Evolutionary conservation across 2,329 filamentous ascomycete species (phyloP), one percentile per base, ranked within the genome.

Genomic region (Stagonosporopsis rhizophila): DNA sequence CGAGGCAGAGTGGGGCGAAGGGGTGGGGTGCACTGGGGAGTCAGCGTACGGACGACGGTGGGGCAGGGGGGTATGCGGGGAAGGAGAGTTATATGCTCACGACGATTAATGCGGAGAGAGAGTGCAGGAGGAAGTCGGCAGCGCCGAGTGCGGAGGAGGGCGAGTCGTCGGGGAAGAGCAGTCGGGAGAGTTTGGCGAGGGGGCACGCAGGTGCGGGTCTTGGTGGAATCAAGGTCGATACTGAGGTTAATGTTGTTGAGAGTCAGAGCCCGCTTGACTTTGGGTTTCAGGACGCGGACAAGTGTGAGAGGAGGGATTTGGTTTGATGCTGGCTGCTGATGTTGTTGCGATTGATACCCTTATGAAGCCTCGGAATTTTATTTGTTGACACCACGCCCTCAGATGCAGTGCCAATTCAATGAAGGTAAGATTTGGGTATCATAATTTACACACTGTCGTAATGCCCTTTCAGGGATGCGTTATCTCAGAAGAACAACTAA

Each of bases 61-160:
- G 17, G 3, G 25, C 44, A n/a, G 35, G 30, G 8, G 5, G 40
- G 2, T 42, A 55, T 32, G 56, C 41, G 5, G 28, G 2, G 3
- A 52, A 55, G n/a, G 47, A 59, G 25, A 25, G 23, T 1, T 49
- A 39, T 27, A 47, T 63, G 38, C 48, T 66, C 22, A 60, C 61
- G 2, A 58, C 50, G 19, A 64, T 62, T 6, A 59, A 59, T n/a
- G 61, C 44, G 9, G 56, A 57, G 2, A 42, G 32, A 4, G 37
- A 42, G 27, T 2, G 2, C 2, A 56, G 32, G 12, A 46, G 12
- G 3, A 47, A 17, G 42, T 22, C 35, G 3, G 20, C 32, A 28
- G 15, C 30, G 12, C 12, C 23, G 23, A 56, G 54, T 19, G 30
- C 25, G 6, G 44, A 34, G 27, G 50, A 34, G 7, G 49, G 51